phyloP scores from a whole-genome alignment of 148 eudicot genomes.

The Cornus controversa region DNA sequence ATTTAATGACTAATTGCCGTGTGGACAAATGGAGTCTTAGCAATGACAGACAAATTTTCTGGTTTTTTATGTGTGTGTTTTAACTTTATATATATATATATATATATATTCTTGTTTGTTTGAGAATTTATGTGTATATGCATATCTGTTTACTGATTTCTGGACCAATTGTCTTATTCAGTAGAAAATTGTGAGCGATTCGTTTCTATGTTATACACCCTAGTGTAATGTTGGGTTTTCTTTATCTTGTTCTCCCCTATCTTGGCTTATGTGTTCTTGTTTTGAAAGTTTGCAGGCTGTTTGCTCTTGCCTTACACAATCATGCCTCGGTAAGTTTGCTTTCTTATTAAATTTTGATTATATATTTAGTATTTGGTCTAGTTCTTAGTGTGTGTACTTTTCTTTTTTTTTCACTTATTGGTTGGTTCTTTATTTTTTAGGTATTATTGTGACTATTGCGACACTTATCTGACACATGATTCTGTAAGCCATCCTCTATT shows the following conservation, averaged over 20 bases:
- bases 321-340: constrained; percentile 16
- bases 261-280: background rate
- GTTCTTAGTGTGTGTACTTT: background rate
- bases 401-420: background rate
- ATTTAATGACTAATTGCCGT: too few species aligned
- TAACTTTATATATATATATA: too few species aligned
- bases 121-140: background rate
- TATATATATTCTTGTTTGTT: too few species aligned
- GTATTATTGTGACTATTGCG: constrained; percentile 95
- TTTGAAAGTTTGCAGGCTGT: background rate
- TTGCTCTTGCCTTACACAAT: background rate
- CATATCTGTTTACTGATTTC: too few species aligned
- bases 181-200: background rate
- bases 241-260: background rate
- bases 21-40: too few species aligned
- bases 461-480: constrained; percentile 94
- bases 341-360: background rate
- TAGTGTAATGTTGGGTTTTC: background rate
- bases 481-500: constrained; percentile 51
- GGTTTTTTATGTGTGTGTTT: too few species aligned
- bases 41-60: too few species aligned
- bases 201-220: background rate
- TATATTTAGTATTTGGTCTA: background rate
- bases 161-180: too few species aligned
- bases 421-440: constrained; percentile 37